Base-by-base conservation (phyloP, 805 yeast species). In the Pichia nakasei region DNA sequence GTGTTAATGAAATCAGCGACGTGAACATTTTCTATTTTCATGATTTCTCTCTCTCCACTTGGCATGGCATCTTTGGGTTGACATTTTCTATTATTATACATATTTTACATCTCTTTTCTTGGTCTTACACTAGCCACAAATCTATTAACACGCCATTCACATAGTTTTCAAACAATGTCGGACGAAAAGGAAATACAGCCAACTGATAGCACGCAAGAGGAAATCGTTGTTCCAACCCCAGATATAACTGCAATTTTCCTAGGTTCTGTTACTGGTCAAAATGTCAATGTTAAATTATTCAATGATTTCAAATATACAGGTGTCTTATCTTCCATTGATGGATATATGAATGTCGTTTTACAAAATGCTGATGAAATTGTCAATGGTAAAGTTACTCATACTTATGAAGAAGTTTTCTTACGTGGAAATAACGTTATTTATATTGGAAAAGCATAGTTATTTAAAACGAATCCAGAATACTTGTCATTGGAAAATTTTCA, bases 281-380 rank as follows among this genome's bases (percentile, higher is more conserved):
- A 76, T 17, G 97, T 93, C 20, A 67, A 81, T 34, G 96, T 93
- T 24, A 87, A 85, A 61, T 75, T 89, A 43, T 77, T 82, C 59
- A 85, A 93, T 31, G 97, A 96, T 13, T 80, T 89, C 48, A 85
- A 85, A 47, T 93, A 87, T 64, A 75, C 71, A 38, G 94, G 91
- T 51, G 65, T 55, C 52, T 56, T 53, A 13, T 43, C 85, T 54
- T 85, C 96, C 35, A 89, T 93, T 46, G 98, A 93, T 60, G 97
- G 97, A 9, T 93, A 81, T 68, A 88, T 93, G 96, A 93, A 93
- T 65, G 82, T 93, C 39, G 95, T 91, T 2, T 71, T 93, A 51
- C 87, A 84, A 44, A 73, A 80, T 48, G 78, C 95, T 4, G 70
- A 76, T 38, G 98, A 93, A 58, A 62, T 65, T 37, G 75, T 76